Evolutionary conservation across 768 basidiomycete species (phyloP), one percentile per base, ranked within the genome.

Genomic region (Mycena indigotica): DNA sequence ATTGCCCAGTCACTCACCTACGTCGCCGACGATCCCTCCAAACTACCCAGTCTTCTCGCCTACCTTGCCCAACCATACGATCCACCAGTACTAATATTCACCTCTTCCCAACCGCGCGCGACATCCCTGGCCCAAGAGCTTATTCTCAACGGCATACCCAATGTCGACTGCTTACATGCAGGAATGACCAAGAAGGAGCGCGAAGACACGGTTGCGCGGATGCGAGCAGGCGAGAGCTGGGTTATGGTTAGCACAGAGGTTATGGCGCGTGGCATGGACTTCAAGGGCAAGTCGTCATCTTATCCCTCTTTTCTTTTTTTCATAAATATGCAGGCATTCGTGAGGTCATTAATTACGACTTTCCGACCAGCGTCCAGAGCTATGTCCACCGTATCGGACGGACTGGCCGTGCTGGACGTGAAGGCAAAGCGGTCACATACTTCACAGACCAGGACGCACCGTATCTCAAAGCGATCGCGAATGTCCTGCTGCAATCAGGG

Each of bases 181-280:
- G 93, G 92, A 1, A 83, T 95, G 79, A 90, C 84, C 3, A 88
- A 86, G 66, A 89, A 89, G 66, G 91, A 95, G 71, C 83, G 97
- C 53, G 93, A 95, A 65, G 86, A 95, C 66, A 86, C 90, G 17
- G 80, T 97, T 10, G 77, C 80, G 38, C 84, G 89, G 29, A 96
- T 99, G 88, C 86, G 92, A 25, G 81, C 80, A 65, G 97, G 95
- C 0, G 84, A 92, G 69, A 89, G 92, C 58, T 98, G 97, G 97
- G 85, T 95, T 29, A 84, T 98, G 83, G 83, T 99, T 45, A 92
- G 89, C 63, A 99, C 97, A 23, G 97, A 99, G 70, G 91, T 98
- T 50, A 91, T 98, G 92, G 94, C 93, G 23, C 84, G 97, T 64
- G 97, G 97, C 3, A 95, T 99, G 89, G 97, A 98, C 69, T 98